Base-by-base conservation (phyloP, 2,329 filamentous ascomycete species). In the Lecanoromycetidae sp. region DNA sequence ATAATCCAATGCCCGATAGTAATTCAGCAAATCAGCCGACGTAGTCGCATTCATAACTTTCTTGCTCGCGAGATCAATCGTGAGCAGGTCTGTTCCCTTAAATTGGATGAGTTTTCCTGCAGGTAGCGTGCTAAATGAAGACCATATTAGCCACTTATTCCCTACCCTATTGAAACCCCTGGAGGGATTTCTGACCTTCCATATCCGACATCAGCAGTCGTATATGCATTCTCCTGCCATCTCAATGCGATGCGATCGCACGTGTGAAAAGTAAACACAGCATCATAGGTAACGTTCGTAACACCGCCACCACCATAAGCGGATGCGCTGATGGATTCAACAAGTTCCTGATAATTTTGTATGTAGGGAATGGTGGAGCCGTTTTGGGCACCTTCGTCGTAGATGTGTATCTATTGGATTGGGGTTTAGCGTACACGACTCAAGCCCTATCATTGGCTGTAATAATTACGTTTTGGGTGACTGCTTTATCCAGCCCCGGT, bases 11-110 rank as follows among this genome's bases (percentile, higher is more conserved):
- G 26, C 49, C 35, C 49, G 44, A 27, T 44, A 51, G 36, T 48
- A 43, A 8, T 48, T 46, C 26, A 51, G 29, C 33, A 51, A 15
- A 40, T 51, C 49, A 4, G 44, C 39, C 3, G 36, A 43, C 9
- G 44, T 51, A 5, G 49, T 51, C 10, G 37, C 49, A n/a, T 51
- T 51, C 19, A 20, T 29, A 8, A 51, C 49, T 19, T 51, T 51
- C 33, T 40, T 29, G 33, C 44, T 51, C 26, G 10, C 25, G 19
- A 51, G 19, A 25, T 48, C 44, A 15, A 51, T 26, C 7, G 49
- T 51, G 9, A 51, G 19, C 7, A 51, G 9, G 27, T 51, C 44
- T 4, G 49, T 51, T 9, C 44, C 44, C 15, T 46, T 46, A 33
- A 51, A 48, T 10, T 41, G 22, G 20, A 51, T 47, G 4, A 19